Conservation (phyloP, 768 basidiomycete genomes). For the Coprinopsis cinerea region DNA sequence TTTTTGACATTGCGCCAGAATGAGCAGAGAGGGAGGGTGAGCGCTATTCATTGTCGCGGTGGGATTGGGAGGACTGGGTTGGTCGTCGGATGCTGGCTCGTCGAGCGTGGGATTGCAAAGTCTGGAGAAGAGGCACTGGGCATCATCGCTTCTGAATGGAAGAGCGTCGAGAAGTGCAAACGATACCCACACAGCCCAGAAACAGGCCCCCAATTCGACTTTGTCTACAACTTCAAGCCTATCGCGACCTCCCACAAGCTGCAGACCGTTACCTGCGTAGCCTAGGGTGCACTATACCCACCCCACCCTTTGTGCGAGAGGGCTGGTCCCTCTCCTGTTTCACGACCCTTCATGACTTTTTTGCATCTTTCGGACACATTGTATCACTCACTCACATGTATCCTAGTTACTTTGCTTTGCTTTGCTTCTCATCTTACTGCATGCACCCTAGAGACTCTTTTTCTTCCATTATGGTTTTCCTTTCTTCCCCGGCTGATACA, state of each 20-base stretch:
- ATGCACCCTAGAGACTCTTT: too few relatives aligned
- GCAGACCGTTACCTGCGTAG: background rate
- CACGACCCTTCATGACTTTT: too few relatives aligned
- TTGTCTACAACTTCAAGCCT: constrained; percentile 52
- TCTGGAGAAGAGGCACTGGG: constrained; percentile 60
- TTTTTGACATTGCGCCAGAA: constrained; percentile 57
- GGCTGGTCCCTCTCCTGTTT: too few relatives aligned
- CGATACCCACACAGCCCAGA: constrained; percentile 74
- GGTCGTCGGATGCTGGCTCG: constrained; percentile 68
- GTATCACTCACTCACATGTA: too few relatives aligned
- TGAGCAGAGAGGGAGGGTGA: constrained; percentile 48
- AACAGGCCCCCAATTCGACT: constrained; percentile 75
- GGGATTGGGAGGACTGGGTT: constrained; percentile 71
- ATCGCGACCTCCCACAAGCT: background rate
- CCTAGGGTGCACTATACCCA: too few relatives aligned
- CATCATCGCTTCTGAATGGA: constrained; percentile 66
- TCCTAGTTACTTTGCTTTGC: too few relatives aligned
- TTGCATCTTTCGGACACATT: too few relatives aligned
- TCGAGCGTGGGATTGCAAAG: constrained; percentile 55
- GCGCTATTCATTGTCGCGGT: constrained; percentile 76
- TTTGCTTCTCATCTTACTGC: too few relatives aligned
- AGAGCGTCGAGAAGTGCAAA: constrained; percentile 70
- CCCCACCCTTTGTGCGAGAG: too few relatives aligned
- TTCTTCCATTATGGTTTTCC: too few relatives aligned
- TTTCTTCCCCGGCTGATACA: too few relatives aligned